These are phyloP conservation scores for Hypericum perforatum DNA, from an alignment of 345 rosid genomes.

Conservation along the genomic window DNA sequence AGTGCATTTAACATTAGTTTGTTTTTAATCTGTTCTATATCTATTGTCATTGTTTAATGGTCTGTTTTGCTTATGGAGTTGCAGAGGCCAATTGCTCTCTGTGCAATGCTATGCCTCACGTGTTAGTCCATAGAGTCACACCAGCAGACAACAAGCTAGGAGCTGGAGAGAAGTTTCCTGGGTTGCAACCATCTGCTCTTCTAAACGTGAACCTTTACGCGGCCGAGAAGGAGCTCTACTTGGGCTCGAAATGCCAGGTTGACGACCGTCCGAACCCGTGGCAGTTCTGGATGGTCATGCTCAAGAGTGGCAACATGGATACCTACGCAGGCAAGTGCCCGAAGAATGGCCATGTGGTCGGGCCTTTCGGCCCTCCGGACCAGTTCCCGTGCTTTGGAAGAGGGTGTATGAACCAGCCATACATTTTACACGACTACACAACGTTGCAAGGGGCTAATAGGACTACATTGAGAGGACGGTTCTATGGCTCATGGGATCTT, in stretches of 20 bases:
- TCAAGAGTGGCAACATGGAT: slow-evolving; percentile 82
- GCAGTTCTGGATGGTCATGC: slow-evolving; percentile 92
- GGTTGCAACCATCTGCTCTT: slow-evolving; percentile 21
- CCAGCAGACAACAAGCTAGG: slow-evolving; percentile 57
- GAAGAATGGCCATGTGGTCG: slow-evolving; percentile 41
- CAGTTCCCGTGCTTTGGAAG: slow-evolving; percentile 63
- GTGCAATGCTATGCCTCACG: background rate
- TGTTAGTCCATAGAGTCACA: slow-evolving; percentile 47
- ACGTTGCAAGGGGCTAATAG: slow-evolving; percentile 23
- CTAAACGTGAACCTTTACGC: slow-evolving; percentile 50
- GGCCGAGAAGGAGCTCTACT: slow-evolving; percentile 53
- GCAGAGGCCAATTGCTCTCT: too few species aligned
- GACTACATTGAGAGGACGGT: slow-evolving; percentile 54
- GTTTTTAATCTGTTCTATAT: background rate
- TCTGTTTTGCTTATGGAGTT: too few species aligned
- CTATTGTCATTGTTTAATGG: background rate
- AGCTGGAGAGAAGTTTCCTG: slow-evolving; percentile 23
- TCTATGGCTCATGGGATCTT: slow-evolving; percentile 66
- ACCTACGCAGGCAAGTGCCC: slow-evolving; percentile 55
- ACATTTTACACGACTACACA: slow-evolving; percentile 43
- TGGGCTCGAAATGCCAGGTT: slow-evolving; percentile 64
- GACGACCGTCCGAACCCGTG: slow-evolving; percentile 52
- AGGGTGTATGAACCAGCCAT: slow-evolving; percentile 88
- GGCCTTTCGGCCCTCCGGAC: slow-evolving; percentile 34
- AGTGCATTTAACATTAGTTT: too few species aligned